Conservation (phyloP, 495 filamentous ascomycete species). For the Articulospora tetracladia region DNA sequence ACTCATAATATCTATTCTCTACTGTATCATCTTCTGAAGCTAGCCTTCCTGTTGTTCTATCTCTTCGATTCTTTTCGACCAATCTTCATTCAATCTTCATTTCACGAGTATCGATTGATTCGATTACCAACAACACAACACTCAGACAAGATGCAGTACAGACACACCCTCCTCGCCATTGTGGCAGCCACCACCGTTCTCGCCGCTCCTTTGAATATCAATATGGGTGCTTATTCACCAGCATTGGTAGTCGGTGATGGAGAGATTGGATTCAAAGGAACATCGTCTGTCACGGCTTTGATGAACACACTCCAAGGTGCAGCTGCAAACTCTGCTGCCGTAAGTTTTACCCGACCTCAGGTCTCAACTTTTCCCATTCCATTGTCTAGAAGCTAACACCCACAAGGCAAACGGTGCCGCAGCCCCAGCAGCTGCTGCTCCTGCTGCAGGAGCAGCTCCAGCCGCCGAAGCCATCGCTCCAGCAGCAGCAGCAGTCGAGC, state of each 20-base stretch:
- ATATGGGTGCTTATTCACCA: slow-evolving; percentile 55
- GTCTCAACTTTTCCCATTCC: background rate
- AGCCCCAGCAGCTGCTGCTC: background rate
- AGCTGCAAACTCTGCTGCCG: background rate
- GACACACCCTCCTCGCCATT: slow-evolving; percentile 16
- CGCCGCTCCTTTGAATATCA: slow-evolving; percentile 52
- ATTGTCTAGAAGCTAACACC: background rate
- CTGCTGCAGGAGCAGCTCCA: background rate
- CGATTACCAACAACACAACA: background rate
- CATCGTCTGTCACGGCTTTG: slow-evolving; percentile 27
- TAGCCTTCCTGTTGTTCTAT: background rate
- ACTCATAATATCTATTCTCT: slow-evolving; percentile 5
- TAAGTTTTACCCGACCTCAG: background rate
- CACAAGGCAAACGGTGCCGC: background rate
- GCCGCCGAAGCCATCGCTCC: background rate
- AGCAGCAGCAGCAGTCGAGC: background rate
- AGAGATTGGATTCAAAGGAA: slow-evolving; percentile 45
- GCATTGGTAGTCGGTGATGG: slow-evolving; percentile 57
- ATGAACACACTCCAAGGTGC: slow-evolving; percentile 20
- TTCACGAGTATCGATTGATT: background rate
- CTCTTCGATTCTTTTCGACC: background rate
- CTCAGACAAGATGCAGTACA: slow-evolving; percentile 17
- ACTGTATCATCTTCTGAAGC: slow-evolving; percentile 1
- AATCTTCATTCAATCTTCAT: background rate
- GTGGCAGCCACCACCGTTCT: slow-evolving; percentile 21